Evolutionary conservation across 371 early-diverging fungal species (phyloP).

Genomic region (Chytridiales sp.): DNA sequence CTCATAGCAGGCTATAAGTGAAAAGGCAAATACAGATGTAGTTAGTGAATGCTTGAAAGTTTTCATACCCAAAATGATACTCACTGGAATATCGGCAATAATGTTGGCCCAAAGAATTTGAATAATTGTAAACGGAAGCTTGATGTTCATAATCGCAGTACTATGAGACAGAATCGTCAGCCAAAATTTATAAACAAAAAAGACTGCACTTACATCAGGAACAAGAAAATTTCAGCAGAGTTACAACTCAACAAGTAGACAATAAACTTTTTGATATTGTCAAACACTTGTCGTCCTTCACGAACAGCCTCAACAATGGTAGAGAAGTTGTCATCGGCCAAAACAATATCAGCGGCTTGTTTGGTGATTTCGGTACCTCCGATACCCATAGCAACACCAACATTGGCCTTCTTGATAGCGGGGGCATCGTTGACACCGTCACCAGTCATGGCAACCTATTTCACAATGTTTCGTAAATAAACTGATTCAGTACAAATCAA

Average conservation of each 20-base stretch:
- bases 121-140: slow-evolving; percentile 54
- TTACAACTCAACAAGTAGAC: slow-evolving; percentile 89
- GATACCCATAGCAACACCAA: slow-evolving; percentile 92
- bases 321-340: slow-evolving; percentile 84
- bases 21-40: no score
- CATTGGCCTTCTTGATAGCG: slow-evolving; percentile 87
- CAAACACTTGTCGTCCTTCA: slow-evolving; percentile 85
- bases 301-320: slow-evolving; percentile 80
- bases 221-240: slow-evolving; percentile 56
- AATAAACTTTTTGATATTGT: slow-evolving; percentile 90
- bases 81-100: slow-evolving; percentile 62
- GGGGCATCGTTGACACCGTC: slow-evolving; percentile 94
- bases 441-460: slow-evolving; percentile 76
- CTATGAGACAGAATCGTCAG: slow-evolving; percentile 51
- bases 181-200: slow-evolving; percentile 71
- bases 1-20: slow-evolving; percentile 21
- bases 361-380: slow-evolving; percentile 90
- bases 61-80: no score
- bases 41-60: no score
- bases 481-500: not conserved
- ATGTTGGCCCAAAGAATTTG: slow-evolving; percentile 91
- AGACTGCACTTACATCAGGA: slow-evolving; percentile 59
- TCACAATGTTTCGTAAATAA: slow-evolving; percentile 6
- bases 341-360: slow-evolving; percentile 86
- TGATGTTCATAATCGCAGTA: slow-evolving; percentile 38